These are phyloP conservation scores for Chlamydomonas incerta DNA, from an alignment of 139 green algal species.

Conservation along the genomic window DNA sequence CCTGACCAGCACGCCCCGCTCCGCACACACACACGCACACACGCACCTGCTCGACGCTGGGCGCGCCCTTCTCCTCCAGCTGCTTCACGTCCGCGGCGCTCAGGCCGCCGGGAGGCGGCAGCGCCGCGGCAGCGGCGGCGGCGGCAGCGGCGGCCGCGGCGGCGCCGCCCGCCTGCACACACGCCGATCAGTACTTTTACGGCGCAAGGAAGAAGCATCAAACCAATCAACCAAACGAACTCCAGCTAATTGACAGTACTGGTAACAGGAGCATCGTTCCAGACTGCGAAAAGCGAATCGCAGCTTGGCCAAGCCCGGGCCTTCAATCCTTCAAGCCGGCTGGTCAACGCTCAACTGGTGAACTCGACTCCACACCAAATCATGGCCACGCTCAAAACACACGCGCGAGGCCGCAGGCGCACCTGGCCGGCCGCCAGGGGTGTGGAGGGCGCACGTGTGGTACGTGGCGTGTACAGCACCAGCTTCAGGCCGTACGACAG, in stretches of 20 bases:
- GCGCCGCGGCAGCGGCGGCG: not conserved
- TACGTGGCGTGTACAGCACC: constrained; percentile 78
- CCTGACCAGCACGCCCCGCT: too few species aligned
- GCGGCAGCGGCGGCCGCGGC: not conserved
- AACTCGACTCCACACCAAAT: not conserved
- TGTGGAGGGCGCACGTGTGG: not conserved
- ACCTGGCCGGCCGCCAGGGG: constrained; percentile 35
- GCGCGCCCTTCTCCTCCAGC: constrained; percentile 48
- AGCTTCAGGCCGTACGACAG: constrained; percentile 72
- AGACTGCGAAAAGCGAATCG: too few species aligned
- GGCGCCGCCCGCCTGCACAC: not conserved
- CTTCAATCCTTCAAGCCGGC: too few species aligned
- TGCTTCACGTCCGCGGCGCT: constrained; percentile 23
- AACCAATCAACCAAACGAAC: too few species aligned
- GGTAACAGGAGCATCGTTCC: too few species aligned
- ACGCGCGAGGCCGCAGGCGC: too few species aligned
- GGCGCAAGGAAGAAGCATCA: too few species aligned
- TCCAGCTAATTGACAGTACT: too few species aligned
- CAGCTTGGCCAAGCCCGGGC: too few species aligned
- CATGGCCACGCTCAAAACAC: not conserved
- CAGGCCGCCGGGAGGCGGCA: constrained; percentile 13
- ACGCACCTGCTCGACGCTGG: constrained; percentile 31
- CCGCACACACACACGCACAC: too few species aligned
- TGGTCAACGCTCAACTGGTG: too few species aligned
- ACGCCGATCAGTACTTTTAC: too few species aligned